Conservation (phyloP, 768 basidiomycete species). For the Gautieria morchelliformis region DNA sequence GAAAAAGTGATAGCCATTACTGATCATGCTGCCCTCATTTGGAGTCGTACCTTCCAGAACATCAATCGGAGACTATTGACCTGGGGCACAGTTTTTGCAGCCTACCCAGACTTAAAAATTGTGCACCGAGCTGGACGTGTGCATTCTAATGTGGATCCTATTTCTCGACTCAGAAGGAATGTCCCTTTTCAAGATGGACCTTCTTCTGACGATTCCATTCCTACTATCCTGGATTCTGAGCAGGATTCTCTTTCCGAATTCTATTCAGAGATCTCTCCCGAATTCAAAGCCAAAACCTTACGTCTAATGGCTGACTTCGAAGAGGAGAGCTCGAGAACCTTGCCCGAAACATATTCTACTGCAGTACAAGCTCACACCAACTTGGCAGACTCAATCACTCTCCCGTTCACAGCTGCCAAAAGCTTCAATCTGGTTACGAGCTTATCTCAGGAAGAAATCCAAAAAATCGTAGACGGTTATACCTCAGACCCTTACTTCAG, state of each 20-base stretch:
- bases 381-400: not conserved
- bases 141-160: slow-evolving; percentile 12
- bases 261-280: not conserved
- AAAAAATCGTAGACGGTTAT: not conserved
- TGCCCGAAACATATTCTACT: not conserved
- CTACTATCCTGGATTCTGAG: not conserved
- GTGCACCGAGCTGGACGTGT: slow-evolving; percentile 11
- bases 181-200: not conserved
- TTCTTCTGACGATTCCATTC: not conserved
- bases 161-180: slow-evolving; percentile 2
- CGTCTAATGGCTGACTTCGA: not conserved
- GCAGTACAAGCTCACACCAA: not conserved
- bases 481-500: not conserved
- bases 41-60: slow-evolving; percentile 12
- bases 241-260: not conserved
- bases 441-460: not conserved
- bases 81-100: slow-evolving; percentile 7
- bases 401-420: slow-evolving; percentile 1
- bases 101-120: slow-evolving; percentile 10
- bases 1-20: slow-evolving; percentile 11
- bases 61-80: slow-evolving; percentile 9
- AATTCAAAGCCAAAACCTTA: not conserved
- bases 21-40: slow-evolving; percentile 10
- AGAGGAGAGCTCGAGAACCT: not conserved
- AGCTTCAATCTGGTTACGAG: not conserved